Base-by-base conservation (phyloP, 805 yeast species). In the Barnettozyma salicaria region DNA sequence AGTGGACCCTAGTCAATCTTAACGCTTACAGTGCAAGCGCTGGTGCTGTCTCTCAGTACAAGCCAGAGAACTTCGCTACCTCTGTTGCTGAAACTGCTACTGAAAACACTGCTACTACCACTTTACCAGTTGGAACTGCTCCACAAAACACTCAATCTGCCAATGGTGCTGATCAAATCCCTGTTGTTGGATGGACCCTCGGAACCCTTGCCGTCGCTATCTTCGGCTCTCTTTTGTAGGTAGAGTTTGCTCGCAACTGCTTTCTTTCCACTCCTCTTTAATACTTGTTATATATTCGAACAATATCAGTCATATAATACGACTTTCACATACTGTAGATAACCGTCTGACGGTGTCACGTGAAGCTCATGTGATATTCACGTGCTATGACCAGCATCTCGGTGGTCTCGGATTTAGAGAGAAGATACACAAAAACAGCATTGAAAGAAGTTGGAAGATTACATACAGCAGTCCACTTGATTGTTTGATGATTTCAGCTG, bases 81-180 rank as follows among this genome's bases (percentile, higher is more conserved):
- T 37, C 48, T 4, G 33, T 50, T 19, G 53, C 52, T 11, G 30
- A 44, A 6, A 51, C 55, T 24, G 54, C 46, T 3, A 40, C 45
- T 7, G 50, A 50, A 19, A 36, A 48, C 26, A 37, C 45, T 19
- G 37, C 34, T 13, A 50, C 53, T 4, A 41, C 53, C 12, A 45
- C 53, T 6, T 36, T 32, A 8, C 30, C 43, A 18, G 37, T 37
- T 22, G 42, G 41, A 19, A 29, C 34, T 16, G 27, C 45, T 10
- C 18, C 39, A 2, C 22, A 43, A 6, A 12, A 30, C 5, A 17
- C 37, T 13, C 28, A n/a, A n/a, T n/a, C 40, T 12, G 31, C 27
- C 16, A 25, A 36, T 14, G 14, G 37, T 7, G 26, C 44, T 19
- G 30, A 10, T 25, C 24, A 32, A 6, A 21, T 16, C 5, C 12